Evolutionary conservation across 352 stramenopile species (phyloP).

Genomic region (Thalassiosira hispida): DNA sequence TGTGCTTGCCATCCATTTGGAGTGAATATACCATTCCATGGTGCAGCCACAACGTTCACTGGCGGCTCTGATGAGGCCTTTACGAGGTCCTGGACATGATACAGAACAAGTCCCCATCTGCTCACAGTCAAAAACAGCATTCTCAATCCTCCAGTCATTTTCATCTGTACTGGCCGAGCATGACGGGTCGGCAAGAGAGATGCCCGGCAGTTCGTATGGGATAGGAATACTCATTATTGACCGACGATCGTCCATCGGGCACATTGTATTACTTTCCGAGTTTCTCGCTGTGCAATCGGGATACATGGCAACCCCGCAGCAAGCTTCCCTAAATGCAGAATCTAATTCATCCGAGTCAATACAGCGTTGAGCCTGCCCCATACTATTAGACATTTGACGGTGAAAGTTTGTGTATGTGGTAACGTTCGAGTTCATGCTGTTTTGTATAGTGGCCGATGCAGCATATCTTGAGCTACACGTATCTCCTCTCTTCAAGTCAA

Average conservation of each 20-base stretch:
- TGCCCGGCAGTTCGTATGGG: slow-evolving; percentile 42
- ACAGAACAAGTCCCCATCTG: slow-evolving; percentile 35
- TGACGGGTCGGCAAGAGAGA: slow-evolving; percentile 33
- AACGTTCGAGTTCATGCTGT: slow-evolving; percentile 50
- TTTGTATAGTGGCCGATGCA: slow-evolving; percentile 37
- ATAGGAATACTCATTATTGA: slow-evolving; percentile 37
- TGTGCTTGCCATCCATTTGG: slow-evolving; percentile 40
- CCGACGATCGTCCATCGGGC: slow-evolving; percentile 45
- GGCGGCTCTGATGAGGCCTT: slow-evolving; percentile 20
- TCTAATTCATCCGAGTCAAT: slow-evolving; percentile 44
- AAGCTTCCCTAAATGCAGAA: slow-evolving; percentile 36
- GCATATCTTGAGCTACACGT: slow-evolving; percentile 48
- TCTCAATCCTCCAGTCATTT: slow-evolving; percentile 37
- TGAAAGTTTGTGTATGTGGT: slow-evolving; percentile 48
- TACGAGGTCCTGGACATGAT: slow-evolving; percentile 38
- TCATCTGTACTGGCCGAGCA: slow-evolving; percentile 33
- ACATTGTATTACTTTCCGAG: slow-evolving; percentile 10
- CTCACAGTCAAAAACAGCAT: slow-evolving; percentile 52
- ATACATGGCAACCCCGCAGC: slow-evolving; percentile 48
- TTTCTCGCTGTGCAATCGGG: slow-evolving; percentile 10
- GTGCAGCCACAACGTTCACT: slow-evolving; percentile 49
- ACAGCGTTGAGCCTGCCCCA: slow-evolving; percentile 41
- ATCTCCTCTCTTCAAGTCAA: slow-evolving; percentile 49
- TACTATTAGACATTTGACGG: slow-evolving; percentile 36
- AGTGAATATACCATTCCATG: slow-evolving; percentile 59